Evolutionary conservation across 169 alveolate genomes (phyloP), one percentile per base, ranked within the genome.

Genomic region (Babesia caballi): DNA sequence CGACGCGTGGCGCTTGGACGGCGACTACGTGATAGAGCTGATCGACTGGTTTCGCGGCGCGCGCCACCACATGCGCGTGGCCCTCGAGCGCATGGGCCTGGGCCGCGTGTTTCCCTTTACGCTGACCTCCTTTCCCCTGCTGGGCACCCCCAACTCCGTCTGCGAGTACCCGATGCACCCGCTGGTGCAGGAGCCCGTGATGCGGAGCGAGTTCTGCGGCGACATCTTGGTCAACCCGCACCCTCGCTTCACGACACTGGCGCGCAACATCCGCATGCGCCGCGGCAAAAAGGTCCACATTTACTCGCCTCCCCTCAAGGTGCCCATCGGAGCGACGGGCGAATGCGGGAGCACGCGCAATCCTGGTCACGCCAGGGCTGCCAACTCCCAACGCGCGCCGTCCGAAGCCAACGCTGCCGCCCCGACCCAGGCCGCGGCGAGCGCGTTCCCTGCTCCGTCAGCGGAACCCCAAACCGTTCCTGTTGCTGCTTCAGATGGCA

Each of bases 201-300:
- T 53, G 46, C 60, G 51, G 21, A 88, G 91, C 44, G 77, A 83
- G 25, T 65, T 76, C 33, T 33, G 78, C 40, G 54, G 82, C 23
- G 98, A 94, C 78, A 73, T 85, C 53, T 81, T 94, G 32, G 91
- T 94, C 25, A 94, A 91, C 83, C 95, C 95, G 6, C 98, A 94
- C 77, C 95, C 97, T 28, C 73, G 98, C 61, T 96, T 94, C 70
- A 83, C 93, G 6, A 89, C 95, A 8, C 71, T 96, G 33, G 91
- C 97, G 28, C 66, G 87, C 66, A 93, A 93, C 69, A 94, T 96
- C 27, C 68, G 93, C 32, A 12, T 3, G n/a, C 56, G 70, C 28
- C 35, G 82, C 15, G 82, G 82, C 6, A 63, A 44, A 61, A 63
- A 63, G 36, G 73, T 63, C 11, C 49, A 25, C 33, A 63, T 63